These are phyloP conservation scores for Verticillium nonalfalfae DNA, from an alignment of 2,329 filamentous ascomycete genomes.

Conservation along the genomic window DNA sequence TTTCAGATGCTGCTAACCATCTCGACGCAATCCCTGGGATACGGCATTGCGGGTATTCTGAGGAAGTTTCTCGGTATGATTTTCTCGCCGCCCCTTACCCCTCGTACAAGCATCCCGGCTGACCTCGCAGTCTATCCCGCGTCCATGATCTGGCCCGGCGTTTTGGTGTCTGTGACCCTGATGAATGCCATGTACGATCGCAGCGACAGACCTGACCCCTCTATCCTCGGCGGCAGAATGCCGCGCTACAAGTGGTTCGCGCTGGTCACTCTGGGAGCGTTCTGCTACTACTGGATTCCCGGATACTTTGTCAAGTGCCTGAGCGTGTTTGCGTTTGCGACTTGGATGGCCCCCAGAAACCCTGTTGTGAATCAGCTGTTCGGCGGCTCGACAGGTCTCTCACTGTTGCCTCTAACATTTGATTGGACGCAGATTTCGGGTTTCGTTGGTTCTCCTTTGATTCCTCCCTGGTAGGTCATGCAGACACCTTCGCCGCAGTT, in stretches of 20 bases:
- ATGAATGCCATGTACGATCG: conserved; percentile 69
- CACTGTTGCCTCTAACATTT: conserved; percentile 65
- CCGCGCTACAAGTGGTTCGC: conserved; percentile 61
- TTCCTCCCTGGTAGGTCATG: conserved; percentile 55
- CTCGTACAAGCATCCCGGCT: conserved; percentile 11
- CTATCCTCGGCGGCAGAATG: conserved; percentile 56
- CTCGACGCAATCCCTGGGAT: conserved; percentile 63
- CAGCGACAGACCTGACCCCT: conserved; percentile 41
- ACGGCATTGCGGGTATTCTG: conserved; percentile 64
- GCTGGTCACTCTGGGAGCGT: conserved; percentile 49
- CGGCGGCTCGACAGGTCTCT: conserved; percentile 61
- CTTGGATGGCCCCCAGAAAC: conserved; percentile 66
- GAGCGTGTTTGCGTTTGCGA: conserved; percentile 64
- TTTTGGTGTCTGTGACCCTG: conserved; percentile 58
- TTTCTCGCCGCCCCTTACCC: not conserved
- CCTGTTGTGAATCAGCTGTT: conserved; percentile 67
- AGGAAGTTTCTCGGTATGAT: conserved; percentile 50
- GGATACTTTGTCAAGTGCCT: conserved; percentile 64
- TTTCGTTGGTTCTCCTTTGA: conserved; percentile 61
- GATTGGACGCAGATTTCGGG: conserved; percentile 71
- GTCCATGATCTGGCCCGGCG: conserved; percentile 70
- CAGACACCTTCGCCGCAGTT: not conserved
- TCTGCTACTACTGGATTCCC: conserved; percentile 63
- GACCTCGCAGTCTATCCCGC: conserved; percentile 47
- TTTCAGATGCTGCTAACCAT: conserved; percentile 63